phyloP scores from a whole-genome alignment of 2,329 filamentous ascomycete species.

The Cladophialophora exuberans region DNA sequence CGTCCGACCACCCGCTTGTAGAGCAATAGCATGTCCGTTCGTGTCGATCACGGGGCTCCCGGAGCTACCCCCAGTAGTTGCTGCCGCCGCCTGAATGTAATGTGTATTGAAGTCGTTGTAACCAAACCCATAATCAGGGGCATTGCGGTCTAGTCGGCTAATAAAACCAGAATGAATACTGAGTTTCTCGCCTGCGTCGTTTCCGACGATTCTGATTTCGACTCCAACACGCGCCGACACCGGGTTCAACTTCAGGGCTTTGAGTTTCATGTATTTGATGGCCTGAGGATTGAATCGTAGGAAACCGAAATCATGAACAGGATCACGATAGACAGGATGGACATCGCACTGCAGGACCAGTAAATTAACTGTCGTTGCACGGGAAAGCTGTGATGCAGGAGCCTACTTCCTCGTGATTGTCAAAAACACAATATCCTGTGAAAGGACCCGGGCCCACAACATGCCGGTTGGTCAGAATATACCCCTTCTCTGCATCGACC shows the following conservation, averaged over 20 bases:
- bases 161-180: slow-evolving; percentile 98
- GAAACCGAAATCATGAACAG: slow-evolving; percentile 97
- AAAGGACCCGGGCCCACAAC: slow-evolving; percentile 95
- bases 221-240: slow-evolving; percentile 85
- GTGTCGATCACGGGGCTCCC: slow-evolving; percentile 97
- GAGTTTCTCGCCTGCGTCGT: slow-evolving; percentile 97
- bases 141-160: slow-evolving; percentile 91
- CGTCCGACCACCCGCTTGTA: slow-evolving; percentile 90
- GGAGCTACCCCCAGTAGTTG: slow-evolving; percentile 95
- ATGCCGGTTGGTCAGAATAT: slow-evolving; percentile 86
- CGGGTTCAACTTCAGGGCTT: slow-evolving; percentile 77
- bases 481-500: slow-evolving; percentile 89
- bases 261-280: slow-evolving; percentile 95
- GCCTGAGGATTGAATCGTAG: slow-evolving; percentile 92
- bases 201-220: slow-evolving; percentile 96
- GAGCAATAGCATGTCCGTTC: slow-evolving; percentile 85
- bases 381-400: neutral
- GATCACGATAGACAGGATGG: slow-evolving; percentile 94
- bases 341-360: slow-evolving; percentile 73
- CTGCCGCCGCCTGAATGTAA: slow-evolving; percentile 97
- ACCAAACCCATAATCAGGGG: slow-evolving; percentile 94
- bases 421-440: slow-evolving; percentile 97
- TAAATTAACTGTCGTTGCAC: slow-evolving; percentile 18
- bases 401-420: slow-evolving; percentile 84
- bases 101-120: slow-evolving; percentile 97